These are phyloP conservation scores for Macrocybe sp. DNA, from an alignment of 1,284 basidiomycete genomes.

Conservation along the genomic window DNA sequence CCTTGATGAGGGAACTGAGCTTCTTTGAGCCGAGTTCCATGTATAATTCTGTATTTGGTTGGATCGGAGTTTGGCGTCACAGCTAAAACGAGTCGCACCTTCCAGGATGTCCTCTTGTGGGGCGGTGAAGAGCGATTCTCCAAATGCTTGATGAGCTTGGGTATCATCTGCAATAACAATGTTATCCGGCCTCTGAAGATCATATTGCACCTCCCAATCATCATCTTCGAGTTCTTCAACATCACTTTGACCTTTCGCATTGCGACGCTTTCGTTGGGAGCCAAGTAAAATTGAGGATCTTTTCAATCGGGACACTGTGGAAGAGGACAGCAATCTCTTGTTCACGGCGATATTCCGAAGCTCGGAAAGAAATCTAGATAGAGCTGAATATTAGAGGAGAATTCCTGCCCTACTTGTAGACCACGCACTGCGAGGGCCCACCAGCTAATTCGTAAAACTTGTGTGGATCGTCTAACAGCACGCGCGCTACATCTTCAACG, in stretches of 20 bases:
- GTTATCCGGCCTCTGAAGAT: conserved; percentile 56
- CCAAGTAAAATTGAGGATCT: conserved; percentile 71
- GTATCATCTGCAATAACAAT: conserved; percentile 82
- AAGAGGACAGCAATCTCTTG: conserved; percentile 49
- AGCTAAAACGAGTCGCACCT: conserved; percentile 33
- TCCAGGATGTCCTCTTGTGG: conserved; percentile 90
- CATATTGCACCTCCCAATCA: conserved; percentile 62
- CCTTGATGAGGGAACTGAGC: conserved; percentile 69
- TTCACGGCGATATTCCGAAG: conserved; percentile 85
- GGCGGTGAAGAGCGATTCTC: conserved; percentile 72
- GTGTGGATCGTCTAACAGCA: conserved; percentile 59
- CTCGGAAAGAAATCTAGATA: conserved; percentile 71
- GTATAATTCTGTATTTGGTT: conserved; percentile 53
- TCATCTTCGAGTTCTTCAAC: conserved; percentile 57
- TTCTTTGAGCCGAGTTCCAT: conserved; percentile 60
- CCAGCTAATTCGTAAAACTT: conserved; percentile 68
- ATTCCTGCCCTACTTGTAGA: neutral
- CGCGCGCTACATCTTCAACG: conserved; percentile 71
- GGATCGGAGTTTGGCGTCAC: neutral
- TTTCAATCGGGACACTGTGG: conserved; percentile 64
- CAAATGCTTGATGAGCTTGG: conserved; percentile 73
- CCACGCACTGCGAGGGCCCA: conserved; percentile 54
- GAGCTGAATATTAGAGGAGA: neutral
- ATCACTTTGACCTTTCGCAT: conserved; percentile 32
- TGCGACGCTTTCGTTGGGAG: conserved; percentile 49